phyloP scores from a whole-genome alignment of 2,329 filamentous ascomycete genomes.

The Talaromyces islandicus region DNA sequence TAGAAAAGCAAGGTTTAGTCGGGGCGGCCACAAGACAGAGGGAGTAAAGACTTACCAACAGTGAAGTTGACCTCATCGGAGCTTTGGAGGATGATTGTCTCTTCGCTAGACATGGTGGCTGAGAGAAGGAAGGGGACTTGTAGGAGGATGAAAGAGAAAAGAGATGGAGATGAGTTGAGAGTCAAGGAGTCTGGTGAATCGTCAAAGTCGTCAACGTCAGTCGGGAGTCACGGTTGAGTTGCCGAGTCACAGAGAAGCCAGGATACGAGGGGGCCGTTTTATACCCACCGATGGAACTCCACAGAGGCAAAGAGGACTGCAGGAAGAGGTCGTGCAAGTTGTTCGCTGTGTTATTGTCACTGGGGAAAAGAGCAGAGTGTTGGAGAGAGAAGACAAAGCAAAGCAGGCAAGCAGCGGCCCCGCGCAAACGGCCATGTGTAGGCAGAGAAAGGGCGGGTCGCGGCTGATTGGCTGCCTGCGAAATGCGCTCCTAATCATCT shows the following conservation, averaged over 20 bases:
- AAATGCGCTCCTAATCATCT: neutral
- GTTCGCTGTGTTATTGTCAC: too few relatives aligned
- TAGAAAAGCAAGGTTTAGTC: slow-evolving; percentile 30
- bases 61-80: slow-evolving; percentile 45
- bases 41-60: slow-evolving; percentile 47
- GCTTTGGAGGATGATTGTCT: slow-evolving; percentile 42
- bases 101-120: slow-evolving; percentile 7
- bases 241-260: neutral
- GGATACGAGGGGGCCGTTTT: neutral
- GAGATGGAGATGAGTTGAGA: too few relatives aligned
- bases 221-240: neutral
- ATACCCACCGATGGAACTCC: neutral
- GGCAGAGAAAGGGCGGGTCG: neutral
- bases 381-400: neutral
- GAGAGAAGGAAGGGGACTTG: neutral
- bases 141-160: neutral
- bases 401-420: neutral
- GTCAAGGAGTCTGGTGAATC: neutral
- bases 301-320: neutral
- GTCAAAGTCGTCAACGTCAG: neutral
- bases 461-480: neutral
- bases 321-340: too few relatives aligned
- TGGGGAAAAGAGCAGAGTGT: neutral
- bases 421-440: neutral
- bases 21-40: slow-evolving; percentile 38